These are phyloP conservation scores for Tolypocladium amazonense DNA, from an alignment of 2,329 filamentous ascomycete species.

Conservation along the genomic window DNA sequence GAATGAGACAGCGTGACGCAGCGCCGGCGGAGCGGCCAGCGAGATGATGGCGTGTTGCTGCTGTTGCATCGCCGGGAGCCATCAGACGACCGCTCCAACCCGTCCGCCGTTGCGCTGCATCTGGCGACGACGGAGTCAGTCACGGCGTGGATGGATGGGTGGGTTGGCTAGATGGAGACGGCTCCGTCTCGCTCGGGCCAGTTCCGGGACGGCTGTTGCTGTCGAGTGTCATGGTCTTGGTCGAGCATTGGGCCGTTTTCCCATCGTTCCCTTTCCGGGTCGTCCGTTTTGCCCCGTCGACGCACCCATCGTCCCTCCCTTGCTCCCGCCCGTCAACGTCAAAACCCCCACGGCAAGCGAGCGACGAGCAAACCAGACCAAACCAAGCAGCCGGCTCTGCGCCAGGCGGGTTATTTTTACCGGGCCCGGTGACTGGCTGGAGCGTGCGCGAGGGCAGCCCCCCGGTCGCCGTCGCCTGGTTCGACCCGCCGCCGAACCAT, in stretches of 20 bases:
- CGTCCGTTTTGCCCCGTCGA: background rate
- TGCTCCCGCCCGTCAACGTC: background rate
- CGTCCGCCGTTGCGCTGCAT: background rate
- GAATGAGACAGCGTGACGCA: background rate
- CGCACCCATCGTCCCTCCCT: background rate
- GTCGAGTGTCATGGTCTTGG: background rate
- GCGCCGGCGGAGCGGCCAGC: background rate
- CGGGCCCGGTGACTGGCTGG: slow-evolving; percentile 3
- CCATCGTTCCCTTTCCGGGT: background rate
- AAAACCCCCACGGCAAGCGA: background rate
- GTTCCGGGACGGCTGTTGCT: background rate
- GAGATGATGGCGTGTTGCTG: background rate
- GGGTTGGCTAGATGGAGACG: background rate
- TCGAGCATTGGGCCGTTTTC: background rate
- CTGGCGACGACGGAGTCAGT: background rate
- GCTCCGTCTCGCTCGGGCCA: background rate
- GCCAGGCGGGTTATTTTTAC: slow-evolving; percentile 19
- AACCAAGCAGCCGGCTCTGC: slow-evolving; percentile 2
- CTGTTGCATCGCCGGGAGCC: background rate
- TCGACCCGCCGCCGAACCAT: slow-evolving; percentile 8
- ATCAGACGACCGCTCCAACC: background rate
- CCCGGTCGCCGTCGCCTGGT: slow-evolving; percentile 3
- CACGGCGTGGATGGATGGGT: background rate
- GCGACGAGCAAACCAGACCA: background rate
- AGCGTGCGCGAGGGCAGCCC: slow-evolving; percentile 2